Base-by-base conservation (phyloP, 306 rosid species). In the Fragaria iinumae region DNA sequence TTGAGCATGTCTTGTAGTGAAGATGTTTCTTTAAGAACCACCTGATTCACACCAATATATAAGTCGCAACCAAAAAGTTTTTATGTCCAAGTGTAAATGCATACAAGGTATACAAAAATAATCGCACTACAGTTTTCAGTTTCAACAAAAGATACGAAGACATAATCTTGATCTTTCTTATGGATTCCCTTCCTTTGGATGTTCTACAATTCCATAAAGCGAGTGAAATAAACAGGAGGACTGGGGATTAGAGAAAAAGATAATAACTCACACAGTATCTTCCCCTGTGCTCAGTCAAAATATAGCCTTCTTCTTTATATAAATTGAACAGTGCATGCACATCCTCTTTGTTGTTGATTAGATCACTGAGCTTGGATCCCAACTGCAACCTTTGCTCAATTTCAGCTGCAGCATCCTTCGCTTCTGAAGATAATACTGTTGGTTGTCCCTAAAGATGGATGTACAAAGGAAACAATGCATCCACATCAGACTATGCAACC, bases 331-430 rank as follows among this genome's bases (percentile, higher is more conserved):
- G 93, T 69, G 96, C 91, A 85, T 79, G 79, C 32, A 75, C 90
- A 71, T 92, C 98, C 77, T 89, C 92, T 82, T 87, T 82, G 82
- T 69, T 85, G 66, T 66, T 83, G 76, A 89, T 80, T 63, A 89
- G 77, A 79, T 92, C 93, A 84, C 97, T 94, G 67, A 94, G 96
- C 85, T 89, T 92, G 41, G 91, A 90, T 77, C 98, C 98, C 80
- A 94, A 87, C 74, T 86, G 93, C 84, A 92, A 88, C 36, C 96
- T 93, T 20, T 20, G 43, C 57, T 89, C 97, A 77, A 94, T 89
- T 80, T 89, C 91, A 49, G 87, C 80, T 27, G 97, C 98, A 38
- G 98, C 94, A 67, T 85, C 90, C 80, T 87, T 94, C 65, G 98
- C 95, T 77, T 90, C 88, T 41, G 93, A 71, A 69, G 98, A 92